These are phyloP conservation scores for Mycosphaerella sp. DNA, from an alignment of 2,329 filamentous ascomycete species.

Conservation along the genomic window DNA sequence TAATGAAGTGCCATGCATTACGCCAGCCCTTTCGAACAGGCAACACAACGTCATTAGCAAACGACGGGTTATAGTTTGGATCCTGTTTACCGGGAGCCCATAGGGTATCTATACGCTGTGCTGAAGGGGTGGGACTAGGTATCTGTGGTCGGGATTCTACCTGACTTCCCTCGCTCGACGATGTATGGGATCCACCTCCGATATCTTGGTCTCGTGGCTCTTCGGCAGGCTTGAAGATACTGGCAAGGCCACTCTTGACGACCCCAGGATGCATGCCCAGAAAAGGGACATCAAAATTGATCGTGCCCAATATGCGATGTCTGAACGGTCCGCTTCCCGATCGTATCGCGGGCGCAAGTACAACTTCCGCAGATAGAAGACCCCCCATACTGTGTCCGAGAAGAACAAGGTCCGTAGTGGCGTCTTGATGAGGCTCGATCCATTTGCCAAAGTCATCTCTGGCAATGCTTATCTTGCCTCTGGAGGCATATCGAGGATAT, in stretches of 20 bases:
- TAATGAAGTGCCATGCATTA: constrained; percentile 65
- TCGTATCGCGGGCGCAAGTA: constrained; percentile 48
- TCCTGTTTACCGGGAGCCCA: constrained; percentile 31
- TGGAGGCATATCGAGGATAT: constrained; percentile 73
- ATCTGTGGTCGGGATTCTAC: not conserved
- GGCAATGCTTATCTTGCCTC: constrained; percentile 63
- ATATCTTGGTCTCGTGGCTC: constrained; percentile 27
- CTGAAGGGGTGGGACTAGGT: constrained; percentile 2
- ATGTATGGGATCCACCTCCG: not conserved
- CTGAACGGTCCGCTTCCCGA: constrained; percentile 46
- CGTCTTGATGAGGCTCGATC: constrained; percentile 69
- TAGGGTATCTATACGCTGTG: constrained; percentile 22
- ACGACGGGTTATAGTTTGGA: constrained; percentile 69
- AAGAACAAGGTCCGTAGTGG: constrained; percentile 70
- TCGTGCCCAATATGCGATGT: constrained; percentile 70
- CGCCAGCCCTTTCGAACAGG: constrained; percentile 63
- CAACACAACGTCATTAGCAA: constrained; percentile 65
- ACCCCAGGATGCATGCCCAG: constrained; percentile 85
- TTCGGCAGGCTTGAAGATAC: constrained; percentile 57
- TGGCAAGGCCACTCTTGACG: constrained; percentile 71
- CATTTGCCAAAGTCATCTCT: constrained; percentile 77
- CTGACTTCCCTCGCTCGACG: not conserved
- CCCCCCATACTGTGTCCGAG: constrained; percentile 90
- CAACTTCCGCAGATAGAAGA: constrained; percentile 71
- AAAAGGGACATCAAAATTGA: constrained; percentile 81